Evolutionary conservation across 1,284 basidiomycete genomes (phyloP).

Genomic region (Chalciporus sp.): DNA sequence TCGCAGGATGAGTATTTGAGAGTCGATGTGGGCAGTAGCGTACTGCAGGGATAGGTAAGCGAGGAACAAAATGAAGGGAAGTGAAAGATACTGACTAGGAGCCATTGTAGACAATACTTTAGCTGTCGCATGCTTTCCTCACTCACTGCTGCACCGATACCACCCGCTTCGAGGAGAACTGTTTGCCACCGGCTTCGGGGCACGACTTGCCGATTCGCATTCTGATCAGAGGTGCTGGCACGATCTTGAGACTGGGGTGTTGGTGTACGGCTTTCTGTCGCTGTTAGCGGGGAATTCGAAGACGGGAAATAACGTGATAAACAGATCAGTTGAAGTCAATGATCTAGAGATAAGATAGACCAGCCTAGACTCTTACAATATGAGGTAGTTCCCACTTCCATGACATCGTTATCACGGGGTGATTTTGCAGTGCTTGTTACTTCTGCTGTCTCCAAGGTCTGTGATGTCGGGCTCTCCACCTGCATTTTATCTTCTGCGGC

Average conservation of each 20-base stretch:
- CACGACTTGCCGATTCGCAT: constrained; percentile 47
- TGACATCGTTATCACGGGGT: constrained; percentile 11
- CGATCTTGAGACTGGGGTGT: constrained; percentile 23
- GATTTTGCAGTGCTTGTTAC: neutral
- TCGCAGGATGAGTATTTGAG: constrained; percentile 82
- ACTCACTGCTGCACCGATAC: constrained; percentile 84
- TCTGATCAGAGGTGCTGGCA: constrained; percentile 21
- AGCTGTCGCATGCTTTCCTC: constrained; percentile 88
- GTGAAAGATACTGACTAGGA: constrained; percentile 59
- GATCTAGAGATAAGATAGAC: constrained; percentile 9
- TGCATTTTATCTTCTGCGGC: constrained; percentile 31
- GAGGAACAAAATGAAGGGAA: constrained; percentile 50
- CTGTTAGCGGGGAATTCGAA: neutral
- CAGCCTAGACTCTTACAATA: constrained; percentile 11
- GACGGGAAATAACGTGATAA: neutral
- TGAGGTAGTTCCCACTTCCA: neutral
- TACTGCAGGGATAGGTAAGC: constrained; percentile 52
- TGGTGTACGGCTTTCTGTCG: constrained; percentile 18
- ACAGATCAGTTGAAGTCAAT: constrained; percentile 7
- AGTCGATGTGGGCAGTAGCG: constrained; percentile 86
- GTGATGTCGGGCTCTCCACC: constrained; percentile 19
- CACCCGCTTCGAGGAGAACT: constrained; percentile 86
- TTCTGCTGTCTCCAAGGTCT: constrained; percentile 2
- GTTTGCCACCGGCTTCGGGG: constrained; percentile 82
- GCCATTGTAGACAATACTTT: constrained; percentile 87